Base-by-base conservation (phyloP, 2,329 filamentous ascomycete genomes). In the Pseudopyrenochaeta lycopersici region DNA sequence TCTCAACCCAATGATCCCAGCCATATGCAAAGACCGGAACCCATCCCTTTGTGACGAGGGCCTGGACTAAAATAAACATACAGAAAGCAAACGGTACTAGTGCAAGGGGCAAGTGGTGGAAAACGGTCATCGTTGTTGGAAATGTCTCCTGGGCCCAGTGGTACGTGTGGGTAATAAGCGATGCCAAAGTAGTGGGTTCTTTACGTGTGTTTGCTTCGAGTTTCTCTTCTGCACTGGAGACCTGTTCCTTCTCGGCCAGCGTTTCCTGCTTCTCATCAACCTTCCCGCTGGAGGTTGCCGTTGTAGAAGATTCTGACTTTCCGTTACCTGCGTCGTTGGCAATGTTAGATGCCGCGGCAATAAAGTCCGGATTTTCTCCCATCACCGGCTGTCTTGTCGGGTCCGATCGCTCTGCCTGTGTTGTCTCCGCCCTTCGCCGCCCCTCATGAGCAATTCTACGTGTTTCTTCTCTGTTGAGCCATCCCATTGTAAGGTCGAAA, bases 1-100 rank as follows among this genome's bases (percentile, higher is more conserved):
- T 88, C 9, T 80, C 75, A 0, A 90, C 88, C 88, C 88, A 91
- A 45, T 88, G 85, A 52, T 90, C 84, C 89, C 89, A 91, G 1
- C 88, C 89, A 45, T 89, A 80, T 0, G 88, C 89, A 62, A 91
- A 91, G 0, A 91, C 87, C 0, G 84, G 82, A 0, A 91, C 85
- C 89, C 89, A 91, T 10, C 89, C 89, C 58, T 89, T 91, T 0
- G 86, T 90, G 0, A 90, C 88, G 1, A 92, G 75, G 0, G 83
- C 88, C 66, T 92, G 88, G 0, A 91, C 89, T 0, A 92, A 81
- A 9, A 91, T 81, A 56, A 91, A 91, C 89, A 91, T 91, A 56
- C 83, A 81, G 50, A 92, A 86, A 0, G 88, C 86, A 63, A 91
- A 91, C 0, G 89, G 89, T 0, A 92, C 80, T 0, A 91, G 81